Conservation (phyloP, 2,329 filamentous ascomycete species). For the Rutstroemia sp. region DNA sequence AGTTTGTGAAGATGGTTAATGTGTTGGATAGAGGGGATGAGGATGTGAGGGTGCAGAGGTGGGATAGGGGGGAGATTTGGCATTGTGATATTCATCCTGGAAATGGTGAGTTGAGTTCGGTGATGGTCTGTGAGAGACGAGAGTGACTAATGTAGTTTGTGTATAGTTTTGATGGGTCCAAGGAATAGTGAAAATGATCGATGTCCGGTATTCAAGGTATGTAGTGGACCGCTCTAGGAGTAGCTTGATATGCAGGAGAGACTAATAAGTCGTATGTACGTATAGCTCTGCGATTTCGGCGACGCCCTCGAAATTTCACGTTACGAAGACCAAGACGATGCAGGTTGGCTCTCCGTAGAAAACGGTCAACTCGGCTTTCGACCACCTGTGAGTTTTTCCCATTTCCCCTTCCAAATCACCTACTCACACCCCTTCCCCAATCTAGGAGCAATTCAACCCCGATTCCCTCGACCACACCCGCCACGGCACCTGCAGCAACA, state of each 20-base stretch:
- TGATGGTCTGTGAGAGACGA: neutral
- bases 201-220: neutral
- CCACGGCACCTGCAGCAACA: slow-evolving; percentile 1
- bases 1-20: slow-evolving; percentile 1
- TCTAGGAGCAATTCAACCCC: neutral
- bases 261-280: neutral
- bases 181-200: neutral
- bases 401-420: neutral
- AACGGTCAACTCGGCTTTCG: neutral
- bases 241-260: neutral
- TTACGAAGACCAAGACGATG: neutral
- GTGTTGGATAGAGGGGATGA: neutral
- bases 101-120: neutral
- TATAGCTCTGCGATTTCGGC: slow-evolving; percentile 4
- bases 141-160: no score
- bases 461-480: neutral
- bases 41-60: neutral
- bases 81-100: slow-evolving; percentile 1
- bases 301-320: neutral
- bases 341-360: neutral
- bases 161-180: slow-evolving; percentile 1
- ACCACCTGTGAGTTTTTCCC: neutral
- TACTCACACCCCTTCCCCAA: neutral
- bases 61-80: neutral
- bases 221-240: neutral